Evolutionary conservation across 2,329 filamentous ascomycete genomes (phyloP).

Genomic region (Hansfordia pulvinata): DNA sequence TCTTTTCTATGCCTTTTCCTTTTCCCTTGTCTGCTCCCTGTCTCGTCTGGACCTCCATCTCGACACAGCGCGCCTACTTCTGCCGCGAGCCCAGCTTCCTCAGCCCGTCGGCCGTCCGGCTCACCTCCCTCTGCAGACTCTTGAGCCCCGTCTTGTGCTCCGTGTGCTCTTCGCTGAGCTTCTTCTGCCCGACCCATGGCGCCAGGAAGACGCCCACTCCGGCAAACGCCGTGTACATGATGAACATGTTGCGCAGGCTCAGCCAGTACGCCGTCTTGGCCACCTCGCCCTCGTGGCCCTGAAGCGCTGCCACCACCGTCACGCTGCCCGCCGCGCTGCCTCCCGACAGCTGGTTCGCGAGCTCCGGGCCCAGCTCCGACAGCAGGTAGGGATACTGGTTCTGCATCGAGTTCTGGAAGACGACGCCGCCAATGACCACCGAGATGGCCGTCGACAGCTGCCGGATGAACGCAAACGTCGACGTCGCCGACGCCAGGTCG

Average conservation of each 20-base stretch:
- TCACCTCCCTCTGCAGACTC: conserved; percentile 18
- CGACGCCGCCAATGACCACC: conserved; percentile 41
- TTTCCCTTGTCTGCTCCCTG: too few species aligned
- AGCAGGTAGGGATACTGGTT: conserved; percentile 33
- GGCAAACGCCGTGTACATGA: conserved; percentile 37
- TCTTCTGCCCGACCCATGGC: conserved; percentile 31
- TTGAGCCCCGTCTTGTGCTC: conserved; percentile 45
- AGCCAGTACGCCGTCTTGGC: conserved; percentile 29
- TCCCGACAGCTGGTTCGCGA: conserved; percentile 32
- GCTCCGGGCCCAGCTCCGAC: conserved; percentile 31
- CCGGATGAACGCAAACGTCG: conserved; percentile 46
- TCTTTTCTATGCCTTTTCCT: too few species aligned
- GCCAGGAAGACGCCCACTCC: conserved; percentile 31
- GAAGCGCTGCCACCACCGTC: conserved; percentile 30
- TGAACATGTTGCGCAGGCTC: conserved; percentile 41
- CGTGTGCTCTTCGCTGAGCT: conserved; percentile 38
- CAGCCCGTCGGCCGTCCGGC: too few species aligned
- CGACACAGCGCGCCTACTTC: too few species aligned
- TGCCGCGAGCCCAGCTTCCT: conserved; percentile 1
- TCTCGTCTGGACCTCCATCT: too few species aligned
- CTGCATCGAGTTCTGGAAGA: conserved; percentile 22
- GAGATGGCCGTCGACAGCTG: conserved; percentile 43
- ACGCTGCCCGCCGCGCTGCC: conserved; percentile 36
- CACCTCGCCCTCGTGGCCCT: conserved; percentile 21
- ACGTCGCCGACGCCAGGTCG: conserved; percentile 52